Evolutionary conservation across 768 basidiomycete species (phyloP), one percentile per base, ranked within the genome.

Genomic region (Pleurotus djamor): DNA sequence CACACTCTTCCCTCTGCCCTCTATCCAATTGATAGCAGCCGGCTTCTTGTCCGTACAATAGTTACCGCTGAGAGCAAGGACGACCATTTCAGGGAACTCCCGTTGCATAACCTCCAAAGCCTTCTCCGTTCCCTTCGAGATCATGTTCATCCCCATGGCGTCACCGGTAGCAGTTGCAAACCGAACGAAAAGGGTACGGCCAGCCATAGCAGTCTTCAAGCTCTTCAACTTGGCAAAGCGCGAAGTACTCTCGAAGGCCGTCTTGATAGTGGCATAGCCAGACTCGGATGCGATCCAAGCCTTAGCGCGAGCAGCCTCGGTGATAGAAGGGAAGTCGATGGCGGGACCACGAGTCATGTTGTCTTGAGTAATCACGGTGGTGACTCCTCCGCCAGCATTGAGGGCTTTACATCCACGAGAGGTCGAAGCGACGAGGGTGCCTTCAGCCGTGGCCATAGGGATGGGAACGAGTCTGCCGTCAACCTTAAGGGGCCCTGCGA

Each of bases 91-190:
- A 3, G 96, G 96, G 79, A 94, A 99, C 66, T 87, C 73, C 52
- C 79, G 78, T 65, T 83, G 80, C 83, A 94, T 81, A 17, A 80
- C 83, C 67, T 90, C 94, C 10, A 99, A 82, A 17, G 95, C 95
- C 74, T 91, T 92, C 78, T 98, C 97, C 8, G 94, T 95, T 2
- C 96, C 97, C 76, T 99, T 99, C 7, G 91, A 92, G 69, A 98
- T 97, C 97, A 98, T 99, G 80, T 99, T 99, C 97, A 99, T 99
- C 14, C 97, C 97, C 96, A 98, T 99, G 44, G 97, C 96, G 68
- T 98, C 96, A 34, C 96, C 97, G 0, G 97, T 98, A 57, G 85
- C 87, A 12, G 95, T 97, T 60, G 91, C 91, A 68, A 99, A 98
- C 49, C 97, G 85, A 21, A 98, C 87, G 69, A 88, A 99, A 41